Conservation (phyloP, 345 rosid genomes). For the Euphorbia pulcherrima region DNA sequence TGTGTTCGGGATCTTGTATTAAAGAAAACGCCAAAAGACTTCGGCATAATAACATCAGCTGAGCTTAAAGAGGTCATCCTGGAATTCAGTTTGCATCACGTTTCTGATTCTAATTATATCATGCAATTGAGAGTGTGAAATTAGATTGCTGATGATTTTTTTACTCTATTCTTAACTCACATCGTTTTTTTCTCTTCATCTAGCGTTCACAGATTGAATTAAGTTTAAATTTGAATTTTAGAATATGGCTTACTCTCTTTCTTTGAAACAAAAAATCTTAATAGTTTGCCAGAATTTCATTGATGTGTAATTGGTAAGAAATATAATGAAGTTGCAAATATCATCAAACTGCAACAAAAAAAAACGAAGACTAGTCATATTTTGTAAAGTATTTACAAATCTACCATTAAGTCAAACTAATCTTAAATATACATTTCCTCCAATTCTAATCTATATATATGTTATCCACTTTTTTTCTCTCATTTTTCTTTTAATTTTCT, state of each 20-base stretch:
- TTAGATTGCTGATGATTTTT: not conserved
- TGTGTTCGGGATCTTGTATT: conserved; percentile 91
- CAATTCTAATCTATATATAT: too few species aligned
- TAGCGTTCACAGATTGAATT: not conserved
- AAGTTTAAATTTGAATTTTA: too few species aligned
- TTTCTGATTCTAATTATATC: not conserved
- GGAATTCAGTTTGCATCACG: not conserved
- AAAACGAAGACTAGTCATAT: too few species aligned
- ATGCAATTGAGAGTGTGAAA: not conserved
- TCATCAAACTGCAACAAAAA: not conserved
- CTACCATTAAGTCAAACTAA: too few species aligned
- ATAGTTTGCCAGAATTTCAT: not conserved
- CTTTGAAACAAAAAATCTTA: not conserved
- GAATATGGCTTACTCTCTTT: too few species aligned
- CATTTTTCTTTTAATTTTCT: too few species aligned
- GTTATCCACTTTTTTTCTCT: too few species aligned
- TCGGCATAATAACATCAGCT: conserved; percentile 86
- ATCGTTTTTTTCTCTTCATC: not conserved
- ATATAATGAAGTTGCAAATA: not conserved
- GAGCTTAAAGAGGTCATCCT: conserved; percentile 73
- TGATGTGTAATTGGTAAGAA: not conserved
- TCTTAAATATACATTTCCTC: too few species aligned
- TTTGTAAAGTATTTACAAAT: too few species aligned
- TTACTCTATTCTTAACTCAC: not conserved
- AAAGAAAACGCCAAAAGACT: conserved; percentile 79